phyloP scores from a whole-genome alignment of 345 rosid genomes.

The Aethionema arabicum region DNA sequence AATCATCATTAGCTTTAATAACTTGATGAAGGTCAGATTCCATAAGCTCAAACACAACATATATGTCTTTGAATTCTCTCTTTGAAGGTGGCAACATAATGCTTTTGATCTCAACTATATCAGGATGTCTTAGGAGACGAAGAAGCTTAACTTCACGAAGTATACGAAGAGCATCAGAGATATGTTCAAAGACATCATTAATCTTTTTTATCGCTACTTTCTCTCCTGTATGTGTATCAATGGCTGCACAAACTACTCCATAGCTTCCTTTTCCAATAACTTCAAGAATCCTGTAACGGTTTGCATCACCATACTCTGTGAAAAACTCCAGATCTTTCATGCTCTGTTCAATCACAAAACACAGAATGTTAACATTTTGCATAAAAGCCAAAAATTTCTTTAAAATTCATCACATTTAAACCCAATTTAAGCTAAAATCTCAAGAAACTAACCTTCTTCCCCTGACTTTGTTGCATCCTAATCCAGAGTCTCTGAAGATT shows the following conservation, averaged over 20 bases:
- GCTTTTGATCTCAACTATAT: conserved; percentile 90
- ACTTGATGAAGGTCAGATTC: conserved; percentile 99
- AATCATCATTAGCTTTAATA: conserved; percentile 94
- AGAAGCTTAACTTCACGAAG: conserved; percentile 94
- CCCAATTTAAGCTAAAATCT: neutral
- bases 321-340: conserved; percentile 79
- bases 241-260: conserved; percentile 96
- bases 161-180: conserved; percentile 83
- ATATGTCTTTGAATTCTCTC: conserved; percentile 90
- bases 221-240: conserved; percentile 91
- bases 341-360: conserved; percentile 40
- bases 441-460: conserved; percentile 37
- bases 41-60: conserved; percentile 97
- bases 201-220: conserved; percentile 95
- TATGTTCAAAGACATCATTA: conserved; percentile 82
- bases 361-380: neutral
- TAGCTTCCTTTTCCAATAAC: conserved; percentile 97
- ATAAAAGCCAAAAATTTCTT: neutral
- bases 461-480: conserved; percentile 48
- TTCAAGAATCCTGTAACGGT: conserved; percentile 79
- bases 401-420: neutral
- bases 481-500: conserved; percentile 13
- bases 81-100: conserved; percentile 94
- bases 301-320: conserved; percentile 97
- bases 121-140: conserved; percentile 84